Percentiles rank a stretch among this genome's conserved stretches.
phyloP scores from a whole-genome alignment of 2,329 filamentous ascomycete species.

The Diaporthe capsici region DNA sequence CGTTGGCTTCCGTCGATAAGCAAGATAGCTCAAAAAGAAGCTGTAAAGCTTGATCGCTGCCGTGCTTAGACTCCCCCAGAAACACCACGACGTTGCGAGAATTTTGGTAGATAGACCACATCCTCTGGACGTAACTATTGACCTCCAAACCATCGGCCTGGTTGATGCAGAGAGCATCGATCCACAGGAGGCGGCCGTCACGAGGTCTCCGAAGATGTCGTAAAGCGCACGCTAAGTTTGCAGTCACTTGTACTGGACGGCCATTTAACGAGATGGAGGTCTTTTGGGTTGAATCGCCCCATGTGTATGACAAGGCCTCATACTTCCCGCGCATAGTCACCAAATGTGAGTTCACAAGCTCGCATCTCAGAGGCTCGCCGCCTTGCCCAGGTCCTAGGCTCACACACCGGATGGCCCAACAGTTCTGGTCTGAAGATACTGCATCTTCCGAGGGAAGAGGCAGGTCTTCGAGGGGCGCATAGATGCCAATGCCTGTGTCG shows the following conservation, averaged over 20 bases:
- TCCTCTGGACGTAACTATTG: constrained; percentile 18
- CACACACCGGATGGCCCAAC: constrained; percentile 14
- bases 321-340: neutral
- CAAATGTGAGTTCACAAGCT: constrained; percentile 15
- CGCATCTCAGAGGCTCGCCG: constrained; percentile 6
- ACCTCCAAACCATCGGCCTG: constrained; percentile 16
- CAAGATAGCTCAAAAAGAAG: constrained; percentile 4
- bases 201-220: constrained; percentile 8
- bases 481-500: neutral
- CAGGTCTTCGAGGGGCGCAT: neutral
- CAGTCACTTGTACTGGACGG: neutral
- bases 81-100: constrained; percentile 21
- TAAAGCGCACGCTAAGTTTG: constrained; percentile 8
- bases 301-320: constrained; percentile 21
- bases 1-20: neutral
- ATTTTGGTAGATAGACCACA: constrained; percentile 20
- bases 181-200: constrained; percentile 11
- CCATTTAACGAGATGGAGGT: neutral
- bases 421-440: neutral
- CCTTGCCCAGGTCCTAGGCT: neutral
- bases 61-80: constrained; percentile 1
- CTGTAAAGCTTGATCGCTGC: constrained; percentile 12
- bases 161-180: constrained; percentile 29
- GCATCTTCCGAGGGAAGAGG: neutral
- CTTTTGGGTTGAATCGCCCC: neutral